These are phyloP conservation scores for Talaromyces amestolkiae DNA, from an alignment of 2,329 filamentous ascomycete genomes.

Conservation along the genomic window DNA sequence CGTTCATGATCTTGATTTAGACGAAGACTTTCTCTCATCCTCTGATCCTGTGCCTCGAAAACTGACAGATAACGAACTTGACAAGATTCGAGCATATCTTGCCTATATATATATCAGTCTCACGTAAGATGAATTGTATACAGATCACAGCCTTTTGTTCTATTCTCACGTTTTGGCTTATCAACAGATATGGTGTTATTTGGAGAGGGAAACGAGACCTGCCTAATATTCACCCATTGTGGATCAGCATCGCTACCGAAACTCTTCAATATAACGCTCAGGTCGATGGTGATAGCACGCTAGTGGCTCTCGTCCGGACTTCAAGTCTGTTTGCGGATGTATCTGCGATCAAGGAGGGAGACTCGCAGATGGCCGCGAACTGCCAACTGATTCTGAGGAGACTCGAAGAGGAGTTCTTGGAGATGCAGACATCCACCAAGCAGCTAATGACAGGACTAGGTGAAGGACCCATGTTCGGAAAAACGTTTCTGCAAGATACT, in stretches of 20 bases:
- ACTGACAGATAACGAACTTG: slow-evolving; percentile 14
- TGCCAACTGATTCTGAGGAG: slow-evolving; percentile 7
- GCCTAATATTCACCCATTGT: neutral
- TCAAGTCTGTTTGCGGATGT: slow-evolving; percentile 14
- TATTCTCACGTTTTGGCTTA: neutral
- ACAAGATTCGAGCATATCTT: slow-evolving; percentile 19
- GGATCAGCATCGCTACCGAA: neutral
- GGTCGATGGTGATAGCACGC: slow-evolving; percentile 14
- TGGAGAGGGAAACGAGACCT: neutral
- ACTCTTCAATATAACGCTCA: slow-evolving; percentile 12
- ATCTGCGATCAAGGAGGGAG: neutral
- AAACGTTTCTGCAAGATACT: neutral
- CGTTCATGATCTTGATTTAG: neutral
- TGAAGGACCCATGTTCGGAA: neutral
- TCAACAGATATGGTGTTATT: neutral
- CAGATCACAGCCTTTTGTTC: neutral
- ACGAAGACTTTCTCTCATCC: neutral
- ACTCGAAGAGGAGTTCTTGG: slow-evolving; percentile 12
- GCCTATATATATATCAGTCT: slow-evolving; percentile 16
- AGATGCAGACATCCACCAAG: slow-evolving; percentile 4
- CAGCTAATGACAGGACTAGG: slow-evolving; percentile 2
- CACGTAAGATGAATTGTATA: slow-evolving; percentile 9
- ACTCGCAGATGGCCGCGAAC: neutral
- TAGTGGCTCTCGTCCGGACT: slow-evolving; percentile 10
- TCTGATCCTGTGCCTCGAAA: neutral